These are phyloP conservation scores for Pulveroboletus sp. DNA, from an alignment of 768 basidiomycete species.

Conservation along the genomic window DNA sequence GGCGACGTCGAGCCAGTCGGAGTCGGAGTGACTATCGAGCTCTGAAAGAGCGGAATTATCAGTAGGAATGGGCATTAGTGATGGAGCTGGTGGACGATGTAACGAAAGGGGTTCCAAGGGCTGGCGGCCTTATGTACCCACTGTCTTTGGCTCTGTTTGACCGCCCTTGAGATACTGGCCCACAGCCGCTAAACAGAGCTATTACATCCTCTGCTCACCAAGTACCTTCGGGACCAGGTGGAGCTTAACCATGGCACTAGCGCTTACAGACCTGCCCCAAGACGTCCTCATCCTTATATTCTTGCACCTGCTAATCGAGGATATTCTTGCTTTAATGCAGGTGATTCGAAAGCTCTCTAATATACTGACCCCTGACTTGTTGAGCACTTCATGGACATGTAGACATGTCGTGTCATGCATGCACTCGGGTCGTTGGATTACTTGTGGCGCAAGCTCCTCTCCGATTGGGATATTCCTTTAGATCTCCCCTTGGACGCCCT, in stretches of 20 bases:
- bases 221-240: background rate
- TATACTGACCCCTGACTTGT: constrained; percentile 5
- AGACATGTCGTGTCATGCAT: constrained; percentile 60
- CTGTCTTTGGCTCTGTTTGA: constrained; percentile 29
- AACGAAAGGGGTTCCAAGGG: constrained; percentile 28
- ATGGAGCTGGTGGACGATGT: constrained; percentile 19
- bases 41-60: constrained; percentile 51
- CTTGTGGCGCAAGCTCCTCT: constrained; percentile 46
- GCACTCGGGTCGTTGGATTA: constrained; percentile 48
- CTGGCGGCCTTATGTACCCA: constrained; percentile 24
- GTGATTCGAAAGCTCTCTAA: constrained; percentile 25
- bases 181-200: constrained; percentile 4
- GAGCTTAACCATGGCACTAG: constrained; percentile 2
- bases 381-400: constrained; percentile 25
- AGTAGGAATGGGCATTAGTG: constrained; percentile 32
- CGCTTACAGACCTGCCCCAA: constrained; percentile 35
- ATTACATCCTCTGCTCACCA: background rate
- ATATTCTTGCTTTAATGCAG: constrained; percentile 47
- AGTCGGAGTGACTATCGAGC: constrained; percentile 65
- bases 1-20: constrained; percentile 79
- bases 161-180: background rate
- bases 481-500: constrained; percentile 37
- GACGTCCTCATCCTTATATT: constrained; percentile 42
- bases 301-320: constrained; percentile 31
- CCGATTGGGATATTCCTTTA: constrained; percentile 33